Evolutionary conservation across 108 stramenopile genomes (phyloP).

Genomic region (Pseudonitzschia delicatissima): DNA sequence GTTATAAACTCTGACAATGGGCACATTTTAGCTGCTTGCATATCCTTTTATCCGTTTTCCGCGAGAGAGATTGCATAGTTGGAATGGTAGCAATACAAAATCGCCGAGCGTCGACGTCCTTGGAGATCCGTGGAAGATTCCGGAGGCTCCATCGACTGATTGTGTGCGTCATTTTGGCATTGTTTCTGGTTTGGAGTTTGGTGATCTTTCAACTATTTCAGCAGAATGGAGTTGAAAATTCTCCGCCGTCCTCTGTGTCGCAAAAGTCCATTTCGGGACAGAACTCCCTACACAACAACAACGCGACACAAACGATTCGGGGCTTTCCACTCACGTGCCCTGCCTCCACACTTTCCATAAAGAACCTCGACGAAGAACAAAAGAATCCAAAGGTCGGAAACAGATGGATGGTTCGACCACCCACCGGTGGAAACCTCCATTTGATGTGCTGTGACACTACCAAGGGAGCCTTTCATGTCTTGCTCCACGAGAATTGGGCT

Average conservation of each 20-base stretch:
- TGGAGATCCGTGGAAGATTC: neutral
- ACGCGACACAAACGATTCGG: too few relatives aligned
- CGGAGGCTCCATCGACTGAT: neutral
- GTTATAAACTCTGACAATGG: too few relatives aligned
- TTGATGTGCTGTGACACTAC: slow-evolving; percentile 61
- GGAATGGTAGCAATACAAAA: neutral
- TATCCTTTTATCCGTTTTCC: too few relatives aligned
- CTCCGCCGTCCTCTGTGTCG: too few relatives aligned
- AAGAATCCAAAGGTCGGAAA: slow-evolving; percentile 24
- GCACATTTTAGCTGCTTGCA: too few relatives aligned
- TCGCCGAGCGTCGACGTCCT: neutral
- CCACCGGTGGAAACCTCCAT: slow-evolving; percentile 37
- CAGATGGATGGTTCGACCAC: slow-evolving; percentile 47
- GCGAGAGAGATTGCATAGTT: neutral
- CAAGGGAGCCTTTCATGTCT: slow-evolving; percentile 42
- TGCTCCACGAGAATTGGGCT: slow-evolving; percentile 79
- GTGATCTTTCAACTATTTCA: neutral
- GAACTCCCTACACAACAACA: too few relatives aligned
- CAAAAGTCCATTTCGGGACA: too few relatives aligned
- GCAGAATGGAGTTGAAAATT: too few relatives aligned
- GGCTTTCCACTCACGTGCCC: too few relatives aligned
- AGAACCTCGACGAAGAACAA: slow-evolving; percentile 23
- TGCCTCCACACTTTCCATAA: slow-evolving; percentile 7
- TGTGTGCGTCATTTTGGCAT: neutral
- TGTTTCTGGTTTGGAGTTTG: neutral